Evolutionary conservation across 352 stramenopile genomes (phyloP).

Genomic region (Phytophthora pisi): DNA sequence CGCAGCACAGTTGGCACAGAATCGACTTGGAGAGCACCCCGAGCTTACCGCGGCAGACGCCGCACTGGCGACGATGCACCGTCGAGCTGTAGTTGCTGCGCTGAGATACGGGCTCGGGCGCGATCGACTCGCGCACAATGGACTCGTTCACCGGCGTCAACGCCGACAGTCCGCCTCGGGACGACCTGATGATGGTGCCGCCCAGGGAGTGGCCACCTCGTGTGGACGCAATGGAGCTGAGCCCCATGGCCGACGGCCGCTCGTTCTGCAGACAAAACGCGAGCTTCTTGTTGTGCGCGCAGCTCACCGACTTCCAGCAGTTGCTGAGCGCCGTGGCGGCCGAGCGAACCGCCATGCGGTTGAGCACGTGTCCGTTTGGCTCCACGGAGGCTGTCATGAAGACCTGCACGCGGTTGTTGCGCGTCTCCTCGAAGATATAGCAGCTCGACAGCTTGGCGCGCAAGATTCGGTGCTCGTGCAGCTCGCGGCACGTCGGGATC

Average conservation of each 20-base stretch:
- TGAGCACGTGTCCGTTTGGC: constrained; percentile 48
- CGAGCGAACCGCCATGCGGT: constrained; percentile 48
- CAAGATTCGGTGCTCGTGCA: constrained; percentile 43
- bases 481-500: constrained; percentile 44
- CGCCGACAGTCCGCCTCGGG: constrained; percentile 27
- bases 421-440: constrained; percentile 64
- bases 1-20: constrained; percentile 51
- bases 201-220: constrained; percentile 10
- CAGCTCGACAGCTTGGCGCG: constrained; percentile 56
- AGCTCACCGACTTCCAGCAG: constrained; percentile 68
- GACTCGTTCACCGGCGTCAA: constrained; percentile 37
- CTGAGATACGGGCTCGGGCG: constrained; percentile 28
- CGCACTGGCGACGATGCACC: constrained; percentile 30
- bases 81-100: constrained; percentile 34
- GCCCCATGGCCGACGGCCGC: constrained; percentile 23
- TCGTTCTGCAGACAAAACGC: constrained; percentile 58
- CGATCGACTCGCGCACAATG: constrained; percentile 21
- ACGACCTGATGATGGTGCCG: constrained; percentile 19
- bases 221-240: constrained; percentile 11
- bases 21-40: constrained; percentile 39
- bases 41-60: constrained; percentile 41
- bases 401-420: constrained; percentile 56
- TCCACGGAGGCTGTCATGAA: constrained; percentile 69
- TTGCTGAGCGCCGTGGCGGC: constrained; percentile 54
- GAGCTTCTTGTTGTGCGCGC: constrained; percentile 76